These are phyloP conservation scores for Elaeagnus macrophylla DNA, from an alignment of 306 rosid genomes.

Conservation along the genomic window DNA sequence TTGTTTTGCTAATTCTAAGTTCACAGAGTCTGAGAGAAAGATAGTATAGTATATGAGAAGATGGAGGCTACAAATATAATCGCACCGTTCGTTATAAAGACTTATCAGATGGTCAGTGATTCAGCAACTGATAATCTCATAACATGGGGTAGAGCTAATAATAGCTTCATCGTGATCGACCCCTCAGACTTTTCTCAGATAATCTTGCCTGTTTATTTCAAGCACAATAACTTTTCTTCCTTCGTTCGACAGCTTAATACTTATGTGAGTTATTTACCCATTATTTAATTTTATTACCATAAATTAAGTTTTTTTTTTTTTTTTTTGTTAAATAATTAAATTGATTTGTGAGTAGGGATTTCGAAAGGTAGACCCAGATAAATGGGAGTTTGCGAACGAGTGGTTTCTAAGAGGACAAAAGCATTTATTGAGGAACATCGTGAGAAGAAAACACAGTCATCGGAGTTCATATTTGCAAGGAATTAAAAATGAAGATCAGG, in stretches of 20 bases:
- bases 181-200: slow-evolving; percentile 59
- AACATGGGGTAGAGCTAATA: slow-evolving; percentile 61
- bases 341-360: slow-evolving; percentile 43
- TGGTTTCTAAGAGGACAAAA: slow-evolving; percentile 80
- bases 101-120: slow-evolving; percentile 84
- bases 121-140: slow-evolving; percentile 53
- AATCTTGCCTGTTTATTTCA: slow-evolving; percentile 72
- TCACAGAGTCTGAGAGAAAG: not conserved
- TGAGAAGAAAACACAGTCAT: slow-evolving; percentile 36
- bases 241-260: slow-evolving; percentile 95
- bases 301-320: not conserved
- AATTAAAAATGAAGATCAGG: slow-evolving; percentile 19
- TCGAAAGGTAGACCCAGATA: slow-evolving; percentile 84
- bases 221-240: slow-evolving; percentile 92
- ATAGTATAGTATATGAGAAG: slow-evolving; percentile 25
- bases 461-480: slow-evolving; percentile 11
- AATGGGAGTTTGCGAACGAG: slow-evolving; percentile 93
- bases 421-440: slow-evolving; percentile 55
- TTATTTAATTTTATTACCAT: not conserved
- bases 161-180: slow-evolving; percentile 84
- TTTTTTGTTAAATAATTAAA: no score
- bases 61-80: slow-evolving; percentile 53
- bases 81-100: slow-evolving; percentile 85
- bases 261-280: slow-evolving; percentile 35
- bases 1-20: no score